phyloP scores from a whole-genome alignment of 371 early-diverging fungal species.

The Coemansia sp. region DNA sequence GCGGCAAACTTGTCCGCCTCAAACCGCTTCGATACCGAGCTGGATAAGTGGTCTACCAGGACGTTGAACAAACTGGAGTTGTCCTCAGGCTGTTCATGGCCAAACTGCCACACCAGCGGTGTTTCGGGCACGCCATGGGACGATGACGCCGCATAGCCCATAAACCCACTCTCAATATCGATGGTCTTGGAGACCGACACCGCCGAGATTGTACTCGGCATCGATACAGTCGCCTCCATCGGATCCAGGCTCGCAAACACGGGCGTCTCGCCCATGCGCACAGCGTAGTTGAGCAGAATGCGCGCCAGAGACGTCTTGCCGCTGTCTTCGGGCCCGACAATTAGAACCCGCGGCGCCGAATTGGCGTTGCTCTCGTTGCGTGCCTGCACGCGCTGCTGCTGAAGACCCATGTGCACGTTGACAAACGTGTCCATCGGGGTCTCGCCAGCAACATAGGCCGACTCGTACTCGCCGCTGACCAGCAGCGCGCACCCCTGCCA shows the following conservation, averaged over 20 bases:
- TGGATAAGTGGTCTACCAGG: constrained; percentile 64
- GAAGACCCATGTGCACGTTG: constrained; percentile 86
- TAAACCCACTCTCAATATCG: constrained; percentile 86
- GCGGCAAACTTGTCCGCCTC: constrained; percentile 63
- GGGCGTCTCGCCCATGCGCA: constrained; percentile 72
- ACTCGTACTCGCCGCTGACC: constrained; percentile 65
- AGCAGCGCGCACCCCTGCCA: constrained; percentile 89
- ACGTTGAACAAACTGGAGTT: constrained; percentile 76
- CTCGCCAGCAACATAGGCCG: constrained; percentile 88
- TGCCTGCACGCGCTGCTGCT: constrained; percentile 69
- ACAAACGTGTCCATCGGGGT: constrained; percentile 91
- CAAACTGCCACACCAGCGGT: constrained; percentile 90
- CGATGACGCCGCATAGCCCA: constrained; percentile 66
- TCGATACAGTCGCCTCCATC: constrained; percentile 68
- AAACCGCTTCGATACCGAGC: constrained; percentile 63
- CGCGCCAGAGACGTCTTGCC: constrained; percentile 89
- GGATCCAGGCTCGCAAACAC: constrained; percentile 86
- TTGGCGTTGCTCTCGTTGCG: constrained; percentile 9
- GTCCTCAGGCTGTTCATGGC: constrained; percentile 74
- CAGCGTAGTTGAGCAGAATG: constrained; percentile 81
- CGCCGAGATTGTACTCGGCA: constrained; percentile 87
- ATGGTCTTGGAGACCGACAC: constrained; percentile 72
- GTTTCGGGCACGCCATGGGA: constrained; percentile 67
- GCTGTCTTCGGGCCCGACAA: constrained; percentile 88
- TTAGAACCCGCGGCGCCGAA: constrained; percentile 61